A percentile compares a stretch with the other conserved stretches of the same genome.
These are phyloP conservation scores for Peltaster fructicola DNA, from an alignment of 2,329 filamentous ascomycete species.

Conservation along the genomic window DNA sequence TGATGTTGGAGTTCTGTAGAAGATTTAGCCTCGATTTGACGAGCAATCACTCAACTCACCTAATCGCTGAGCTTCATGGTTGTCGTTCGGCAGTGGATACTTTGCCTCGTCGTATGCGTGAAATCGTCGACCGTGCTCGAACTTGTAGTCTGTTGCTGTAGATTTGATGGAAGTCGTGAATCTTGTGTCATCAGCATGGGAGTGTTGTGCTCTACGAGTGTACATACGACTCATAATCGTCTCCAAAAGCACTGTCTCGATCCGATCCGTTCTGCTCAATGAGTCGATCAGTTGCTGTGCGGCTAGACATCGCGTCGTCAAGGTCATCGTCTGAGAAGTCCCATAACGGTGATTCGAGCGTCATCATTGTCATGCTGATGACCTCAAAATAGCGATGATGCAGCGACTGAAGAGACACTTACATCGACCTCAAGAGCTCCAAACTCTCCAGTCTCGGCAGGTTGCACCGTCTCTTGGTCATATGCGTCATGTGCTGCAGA, in stretches of 20 bases:
- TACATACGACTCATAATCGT: slow-evolving; percentile 1
- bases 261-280: too few species aligned
- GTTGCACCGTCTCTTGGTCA: neutral
- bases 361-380: too few species aligned
- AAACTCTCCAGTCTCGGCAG: slow-evolving; percentile 1
- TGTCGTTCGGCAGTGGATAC: slow-evolving; percentile 10
- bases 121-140: slow-evolving; percentile 16
- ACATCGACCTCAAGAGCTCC: slow-evolving; percentile 2
- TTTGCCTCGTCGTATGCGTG: slow-evolving; percentile 14
- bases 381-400: too few species aligned
- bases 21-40: neutral
- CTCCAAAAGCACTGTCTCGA: neutral
- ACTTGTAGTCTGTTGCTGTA: slow-evolving; percentile 7
- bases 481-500: too few species aligned
- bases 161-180: slow-evolving; percentile 5
- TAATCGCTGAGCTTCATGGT: slow-evolving; percentile 7
- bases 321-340: too few species aligned
- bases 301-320: too few species aligned
- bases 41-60: slow-evolving; percentile 1
- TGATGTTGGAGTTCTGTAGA: slow-evolving; percentile 5
- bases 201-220: too few species aligned
- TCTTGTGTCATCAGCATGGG: neutral
- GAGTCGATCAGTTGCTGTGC: too few species aligned
- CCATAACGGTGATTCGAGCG: too few species aligned
- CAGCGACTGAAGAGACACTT: neutral